Evolutionary conservation across 305 asterid genomes (phyloP).

Genomic region (Fraxinus floribunda): DNA sequence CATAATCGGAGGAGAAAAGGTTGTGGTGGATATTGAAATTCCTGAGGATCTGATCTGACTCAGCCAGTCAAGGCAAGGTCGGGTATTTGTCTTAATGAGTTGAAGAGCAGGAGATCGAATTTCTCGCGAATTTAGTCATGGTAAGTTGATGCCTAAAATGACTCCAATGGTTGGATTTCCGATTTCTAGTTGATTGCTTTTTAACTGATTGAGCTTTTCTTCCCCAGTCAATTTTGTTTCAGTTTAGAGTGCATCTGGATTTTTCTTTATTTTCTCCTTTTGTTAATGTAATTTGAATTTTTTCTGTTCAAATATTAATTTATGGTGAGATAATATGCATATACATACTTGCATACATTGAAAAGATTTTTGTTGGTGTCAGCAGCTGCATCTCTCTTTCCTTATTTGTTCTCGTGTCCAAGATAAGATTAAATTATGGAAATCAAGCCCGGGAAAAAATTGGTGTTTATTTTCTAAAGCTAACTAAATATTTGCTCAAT

Average conservation of each 20-base stretch:
- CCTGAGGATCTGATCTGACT: conserved; percentile 7
- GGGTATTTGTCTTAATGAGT: conserved; percentile 50
- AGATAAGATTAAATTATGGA: neutral
- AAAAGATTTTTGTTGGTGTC: neutral
- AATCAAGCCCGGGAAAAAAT: neutral
- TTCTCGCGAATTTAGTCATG: conserved; percentile 45
- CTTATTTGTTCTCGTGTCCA: neutral
- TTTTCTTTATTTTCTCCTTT: neutral
- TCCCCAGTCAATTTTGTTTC: conserved; percentile 12
- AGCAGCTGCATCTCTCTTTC: neutral
- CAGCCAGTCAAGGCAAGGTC: conserved; percentile 6
- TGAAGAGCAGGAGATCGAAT: conserved; percentile 65
- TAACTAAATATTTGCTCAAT: neutral
- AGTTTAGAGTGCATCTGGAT: neutral
- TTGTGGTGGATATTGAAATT: conserved; percentile 1
- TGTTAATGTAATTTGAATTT: conserved; percentile 5
- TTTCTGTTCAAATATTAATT: neutral
- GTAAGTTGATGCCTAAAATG: conserved; percentile 45
- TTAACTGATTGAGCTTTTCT: conserved; percentile 13
- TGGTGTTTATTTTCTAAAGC: neutral
- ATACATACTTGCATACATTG: neutral
- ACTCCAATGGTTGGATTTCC: conserved; percentile 24
- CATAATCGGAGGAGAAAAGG: neutral
- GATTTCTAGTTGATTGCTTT: conserved; percentile 24
- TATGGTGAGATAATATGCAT: neutral